Evolutionary conservation across 1,284 basidiomycete genomes (phyloP).

Genomic region (Microbotryum silenes-acaulis): DNA sequence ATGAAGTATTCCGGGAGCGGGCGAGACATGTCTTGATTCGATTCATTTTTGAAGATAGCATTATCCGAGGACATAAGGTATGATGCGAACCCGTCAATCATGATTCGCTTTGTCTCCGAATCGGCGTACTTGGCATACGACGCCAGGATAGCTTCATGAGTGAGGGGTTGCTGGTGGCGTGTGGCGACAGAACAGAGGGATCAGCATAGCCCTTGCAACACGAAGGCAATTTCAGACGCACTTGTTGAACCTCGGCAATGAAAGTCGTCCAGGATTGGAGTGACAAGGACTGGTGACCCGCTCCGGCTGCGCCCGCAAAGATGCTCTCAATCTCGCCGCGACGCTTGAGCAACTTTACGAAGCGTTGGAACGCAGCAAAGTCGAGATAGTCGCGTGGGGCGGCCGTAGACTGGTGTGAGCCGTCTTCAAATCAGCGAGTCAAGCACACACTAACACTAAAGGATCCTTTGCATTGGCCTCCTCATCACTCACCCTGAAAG

Average conservation of each 20-base stretch:
- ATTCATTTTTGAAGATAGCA: slow-evolving; percentile 49
- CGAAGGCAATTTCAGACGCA: slow-evolving; percentile 33
- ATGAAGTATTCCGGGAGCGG: slow-evolving; percentile 85
- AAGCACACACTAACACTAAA: no score
- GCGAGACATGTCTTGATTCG: slow-evolving; percentile 57
- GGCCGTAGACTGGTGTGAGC: slow-evolving; percentile 48
- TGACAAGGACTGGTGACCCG: slow-evolving; percentile 43
- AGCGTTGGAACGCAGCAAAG: slow-evolving; percentile 72
- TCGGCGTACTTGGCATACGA: slow-evolving; percentile 54
- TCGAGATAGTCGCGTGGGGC: slow-evolving; percentile 61
- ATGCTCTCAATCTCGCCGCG: slow-evolving; percentile 66
- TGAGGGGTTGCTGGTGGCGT: no score
- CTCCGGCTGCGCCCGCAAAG: slow-evolving; percentile 36
- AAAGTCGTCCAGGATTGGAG: slow-evolving; percentile 57
- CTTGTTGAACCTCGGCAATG: slow-evolving; percentile 60
- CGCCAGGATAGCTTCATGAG: no score
- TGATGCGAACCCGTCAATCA: slow-evolving; percentile 57
- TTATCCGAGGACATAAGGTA: slow-evolving; percentile 70
- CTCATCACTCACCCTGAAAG: slow-evolving; percentile 47
- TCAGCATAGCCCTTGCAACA: not conserved
- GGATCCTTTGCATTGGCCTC: no score
- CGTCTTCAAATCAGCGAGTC: no score
- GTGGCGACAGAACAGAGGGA: not conserved
- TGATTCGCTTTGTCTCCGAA: slow-evolving; percentile 41
- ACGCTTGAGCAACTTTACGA: slow-evolving; percentile 75